Base-by-base conservation (phyloP, 2,329 filamentous ascomycete genomes). In the Reticulascus tulasneorum region DNA sequence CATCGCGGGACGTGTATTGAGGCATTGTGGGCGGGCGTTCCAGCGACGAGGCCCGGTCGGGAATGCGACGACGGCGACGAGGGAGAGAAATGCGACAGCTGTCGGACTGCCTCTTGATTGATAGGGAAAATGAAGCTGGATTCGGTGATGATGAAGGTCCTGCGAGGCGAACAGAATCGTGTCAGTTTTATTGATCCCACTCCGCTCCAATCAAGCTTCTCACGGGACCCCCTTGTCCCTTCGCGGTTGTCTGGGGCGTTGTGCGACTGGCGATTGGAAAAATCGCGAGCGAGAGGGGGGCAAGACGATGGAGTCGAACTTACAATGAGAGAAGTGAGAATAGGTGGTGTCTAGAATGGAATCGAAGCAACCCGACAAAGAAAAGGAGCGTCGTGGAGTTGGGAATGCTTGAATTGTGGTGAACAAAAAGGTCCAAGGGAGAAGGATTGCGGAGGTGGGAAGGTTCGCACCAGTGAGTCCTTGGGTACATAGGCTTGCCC, bases 1-100 rank as follows among this genome's bases (percentile, higher is more conserved):
- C 75, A 57, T 83, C 79, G 53, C 79, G 75, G 31, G 78, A 81
- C 40, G 77, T 80, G 66, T 82, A 83, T 49, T 77, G 71, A 64
- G 79, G 75, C 77, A 82, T 81, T 46, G 60, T 73, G 60, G 44
- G 41, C 42, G 51, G 30, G 47, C n/a, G 47, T 35, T 42, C 48
- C 47, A 46, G 27, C 27, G 16, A 18, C 33, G 31, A 18, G 46
- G 40, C 34, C 38, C 38, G 26, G 42, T 42, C 21, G 40, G 37
- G 23, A 37, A 40, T 5, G 40, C 28, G 12, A 17, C 39, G 44
- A 42, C 20, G 47, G 46, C 29, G 46, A 40, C 22, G 41, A 20
- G 27, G 31, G 35, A 27, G 15, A 30, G 28, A 21, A 30, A 6
- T 18, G 28, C 5, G 28, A 20, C 5, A 18, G 28, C 28, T 18